Conservation (phyloP, 106 monocot genomes). For the Dioscorea alata region DNA sequence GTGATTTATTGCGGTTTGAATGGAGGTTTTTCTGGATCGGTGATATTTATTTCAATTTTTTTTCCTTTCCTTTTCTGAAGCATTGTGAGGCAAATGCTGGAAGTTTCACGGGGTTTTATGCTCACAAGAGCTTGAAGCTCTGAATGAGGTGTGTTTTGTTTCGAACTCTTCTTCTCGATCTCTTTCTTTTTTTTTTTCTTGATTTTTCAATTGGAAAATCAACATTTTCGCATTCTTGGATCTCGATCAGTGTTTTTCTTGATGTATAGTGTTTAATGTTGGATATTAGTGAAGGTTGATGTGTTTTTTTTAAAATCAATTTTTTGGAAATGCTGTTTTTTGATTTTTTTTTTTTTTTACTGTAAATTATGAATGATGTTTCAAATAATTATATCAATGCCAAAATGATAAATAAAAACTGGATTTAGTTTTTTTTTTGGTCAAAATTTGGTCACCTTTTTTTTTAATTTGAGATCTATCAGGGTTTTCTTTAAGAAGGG, state of each 20-base stretch:
- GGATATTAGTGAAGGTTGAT: too few species aligned
- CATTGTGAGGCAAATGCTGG: background rate
- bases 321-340: background rate
- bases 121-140: background rate
- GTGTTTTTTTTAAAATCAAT: too few species aligned
- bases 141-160: background rate
- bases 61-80: background rate
- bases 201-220: background rate
- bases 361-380: background rate
- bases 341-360: background rate
- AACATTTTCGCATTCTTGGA: background rate
- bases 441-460: too few species aligned
- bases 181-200: background rate
- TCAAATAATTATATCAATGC: too few species aligned
- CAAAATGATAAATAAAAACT: too few species aligned
- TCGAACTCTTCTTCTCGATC: background rate
- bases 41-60: background rate
- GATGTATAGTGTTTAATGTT: too few species aligned
- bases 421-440: too few species aligned
- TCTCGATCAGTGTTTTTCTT: too few species aligned
- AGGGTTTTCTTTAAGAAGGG: too few species aligned
- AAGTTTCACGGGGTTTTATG: background rate
- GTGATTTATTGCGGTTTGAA: background rate
- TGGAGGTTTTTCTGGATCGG: background rate
- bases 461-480: too few species aligned